These are phyloP conservation scores for Candida parachauliodes DNA, from an alignment of 805 yeast genomes.

Conservation along the genomic window DNA sequence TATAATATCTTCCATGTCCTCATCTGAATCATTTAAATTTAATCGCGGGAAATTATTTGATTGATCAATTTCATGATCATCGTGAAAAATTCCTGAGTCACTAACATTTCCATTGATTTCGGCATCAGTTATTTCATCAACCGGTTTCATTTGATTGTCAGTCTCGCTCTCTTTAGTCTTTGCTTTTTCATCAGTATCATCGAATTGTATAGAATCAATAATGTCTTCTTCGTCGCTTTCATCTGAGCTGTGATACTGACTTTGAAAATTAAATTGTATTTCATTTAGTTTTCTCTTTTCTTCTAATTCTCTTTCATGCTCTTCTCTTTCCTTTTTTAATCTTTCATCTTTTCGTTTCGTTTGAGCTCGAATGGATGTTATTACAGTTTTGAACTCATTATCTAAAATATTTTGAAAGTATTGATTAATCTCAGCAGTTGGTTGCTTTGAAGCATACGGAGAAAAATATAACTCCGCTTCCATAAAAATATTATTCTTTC, in stretches of 20 bases:
- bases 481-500: constrained; percentile 30
- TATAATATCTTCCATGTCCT: constrained; percentile 8
- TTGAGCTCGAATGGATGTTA: constrained; percentile 30
- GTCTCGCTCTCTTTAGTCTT: neutral
- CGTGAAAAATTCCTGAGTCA: neutral
- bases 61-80: neutral
- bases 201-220: too few relatives aligned
- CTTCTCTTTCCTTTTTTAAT: constrained; percentile 7
- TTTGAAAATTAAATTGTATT: constrained; percentile 9
- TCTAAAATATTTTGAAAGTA: constrained; percentile 20
- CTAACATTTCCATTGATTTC: neutral
- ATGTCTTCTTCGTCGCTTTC: constrained; percentile 10
- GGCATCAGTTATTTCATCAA: neutral
- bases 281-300: constrained; percentile 11
- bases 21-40: constrained; percentile 1
- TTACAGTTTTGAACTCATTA: constrained; percentile 28
- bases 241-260: constrained; percentile 4
- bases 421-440: constrained; percentile 20
- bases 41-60: too few relatives aligned
- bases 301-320: constrained; percentile 1
- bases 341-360: constrained; percentile 23
- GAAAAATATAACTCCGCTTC: constrained; percentile 37
- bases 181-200: neutral
- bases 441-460: constrained; percentile 27
- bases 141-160: neutral